A percentile compares a stretch with the other conserved stretches of the same genome.
Evolutionary conservation across 1,284 basidiomycete species (phyloP).

Genomic region (Rhizoctonia solani): DNA sequence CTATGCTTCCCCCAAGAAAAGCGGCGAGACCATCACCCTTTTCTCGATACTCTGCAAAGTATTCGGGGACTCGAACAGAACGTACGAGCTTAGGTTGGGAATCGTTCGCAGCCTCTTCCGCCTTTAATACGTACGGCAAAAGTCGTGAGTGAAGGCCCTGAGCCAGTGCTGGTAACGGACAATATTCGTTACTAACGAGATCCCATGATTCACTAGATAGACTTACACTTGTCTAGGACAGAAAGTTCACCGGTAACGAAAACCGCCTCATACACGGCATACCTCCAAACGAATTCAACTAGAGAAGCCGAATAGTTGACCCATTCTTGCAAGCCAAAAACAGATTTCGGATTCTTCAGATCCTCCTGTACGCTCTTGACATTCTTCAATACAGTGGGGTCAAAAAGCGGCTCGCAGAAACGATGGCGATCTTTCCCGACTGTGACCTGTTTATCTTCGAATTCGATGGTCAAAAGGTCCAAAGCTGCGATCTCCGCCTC

Average conservation of each 20-base stretch:
- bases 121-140: conserved; percentile 66
- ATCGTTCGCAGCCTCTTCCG: conserved; percentile 54
- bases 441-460: conserved; percentile 59
- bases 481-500: conserved; percentile 79
- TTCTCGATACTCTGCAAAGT: conserved; percentile 89
- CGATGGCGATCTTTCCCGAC: conserved; percentile 87
- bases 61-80: conserved; percentile 81
- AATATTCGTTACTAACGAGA: conserved; percentile 30
- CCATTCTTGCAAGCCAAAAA: conserved; percentile 62
- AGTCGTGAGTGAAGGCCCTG: conserved; percentile 77
- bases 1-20: conserved; percentile 85
- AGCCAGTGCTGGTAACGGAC: conserved; percentile 59
- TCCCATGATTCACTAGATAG: not conserved
- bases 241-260: conserved; percentile 84
- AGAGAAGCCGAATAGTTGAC: conserved; percentile 61
- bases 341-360: conserved; percentile 27
- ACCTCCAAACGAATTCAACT: conserved; percentile 21
- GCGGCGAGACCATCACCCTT: conserved; percentile 80
- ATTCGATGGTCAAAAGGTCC: conserved; percentile 76
- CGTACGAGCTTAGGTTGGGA: conserved; percentile 67
- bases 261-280: conserved; percentile 46
- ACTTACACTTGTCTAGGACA: conserved; percentile 73
- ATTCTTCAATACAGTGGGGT: conserved; percentile 45
- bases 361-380: conserved; percentile 41
- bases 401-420: conserved; percentile 88